These are phyloP conservation scores for Leccinum disarticulatum DNA, from an alignment of 768 basidiomycete species.

Conservation along the genomic window DNA sequence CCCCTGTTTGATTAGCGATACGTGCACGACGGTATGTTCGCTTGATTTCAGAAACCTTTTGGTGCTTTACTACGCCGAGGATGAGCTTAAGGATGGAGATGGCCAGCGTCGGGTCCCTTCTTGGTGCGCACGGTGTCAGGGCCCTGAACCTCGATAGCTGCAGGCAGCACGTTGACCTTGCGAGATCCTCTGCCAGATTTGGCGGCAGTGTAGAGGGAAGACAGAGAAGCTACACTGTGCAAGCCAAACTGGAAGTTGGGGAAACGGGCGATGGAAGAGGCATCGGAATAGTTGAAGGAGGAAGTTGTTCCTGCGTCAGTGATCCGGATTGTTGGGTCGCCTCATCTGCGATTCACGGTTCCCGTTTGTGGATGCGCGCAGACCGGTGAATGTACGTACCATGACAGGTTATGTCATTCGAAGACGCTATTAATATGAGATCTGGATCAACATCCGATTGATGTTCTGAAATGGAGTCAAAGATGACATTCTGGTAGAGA, in stretches of 20 bases:
- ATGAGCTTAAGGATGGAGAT: constrained; percentile 69
- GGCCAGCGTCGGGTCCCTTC: constrained; percentile 68
- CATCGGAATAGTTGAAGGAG: constrained; percentile 59
- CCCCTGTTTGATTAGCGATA: too few relatives aligned
- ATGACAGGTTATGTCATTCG: constrained; percentile 13
- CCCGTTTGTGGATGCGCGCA: constrained; percentile 6
- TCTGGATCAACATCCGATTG: constrained; percentile 30
- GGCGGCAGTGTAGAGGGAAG: constrained; percentile 33
- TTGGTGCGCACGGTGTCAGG: constrained; percentile 68
- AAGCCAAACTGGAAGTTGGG: constrained; percentile 74
- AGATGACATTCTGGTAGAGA: constrained; percentile 73
- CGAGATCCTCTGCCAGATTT: constrained; percentile 37
- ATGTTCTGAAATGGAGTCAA: constrained; percentile 44
- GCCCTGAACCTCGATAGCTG: constrained; percentile 73
- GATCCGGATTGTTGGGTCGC: constrained; percentile 40
- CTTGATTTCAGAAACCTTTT: too few relatives aligned
- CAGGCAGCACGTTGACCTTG: constrained; percentile 62
- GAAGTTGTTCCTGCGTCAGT: constrained; percentile 30
- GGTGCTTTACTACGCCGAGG: too few relatives aligned
- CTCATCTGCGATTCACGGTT: constrained; percentile 34
- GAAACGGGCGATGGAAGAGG: constrained; percentile 71
- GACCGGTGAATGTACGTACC: constrained; percentile 15
- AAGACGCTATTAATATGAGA: constrained; percentile 7
- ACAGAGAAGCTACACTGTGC: constrained; percentile 54
- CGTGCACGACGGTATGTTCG: too few relatives aligned